Conservation (phyloP, 1,139 yeast species). For the Kodamaea alishanica region DNA sequence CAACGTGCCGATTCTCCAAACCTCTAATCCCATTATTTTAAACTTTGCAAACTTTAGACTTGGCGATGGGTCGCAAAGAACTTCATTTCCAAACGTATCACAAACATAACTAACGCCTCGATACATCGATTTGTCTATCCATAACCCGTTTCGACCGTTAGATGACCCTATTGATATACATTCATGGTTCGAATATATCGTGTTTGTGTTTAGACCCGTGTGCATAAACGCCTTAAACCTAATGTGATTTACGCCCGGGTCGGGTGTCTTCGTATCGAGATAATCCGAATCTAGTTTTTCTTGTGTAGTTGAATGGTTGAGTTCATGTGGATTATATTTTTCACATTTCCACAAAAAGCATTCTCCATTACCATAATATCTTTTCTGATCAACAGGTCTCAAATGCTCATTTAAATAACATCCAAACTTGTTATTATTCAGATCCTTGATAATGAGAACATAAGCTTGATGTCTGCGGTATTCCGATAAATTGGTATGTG, state of each 20-base stretch:
- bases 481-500: neutral
- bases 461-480: conserved; percentile 54
- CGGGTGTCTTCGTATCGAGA: neutral
- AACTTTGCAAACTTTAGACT: conserved; percentile 47
- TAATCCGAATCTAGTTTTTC: neutral
- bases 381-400: conserved; percentile 62
- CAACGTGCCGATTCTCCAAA: conserved; percentile 71
- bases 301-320: conserved; percentile 10
- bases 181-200: conserved; percentile 74
- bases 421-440: conserved; percentile 67
- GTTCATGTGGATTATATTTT: conserved; percentile 18
- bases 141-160: conserved; percentile 82
- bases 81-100: conserved; percentile 88
- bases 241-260: conserved; percentile 8
- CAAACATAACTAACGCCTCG: conserved; percentile 77
- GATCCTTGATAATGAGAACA: conserved; percentile 64
- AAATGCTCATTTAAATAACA: conserved; percentile 76
- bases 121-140: conserved; percentile 73
- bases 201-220: conserved; percentile 84
- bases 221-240: conserved; percentile 80
- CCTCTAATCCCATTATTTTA: conserved; percentile 71
- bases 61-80: conserved; percentile 51
- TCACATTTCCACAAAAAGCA: conserved; percentile 86
- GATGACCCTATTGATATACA: conserved; percentile 91
- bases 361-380: conserved; percentile 92